These are phyloP conservation scores for Pseudocercospora macadamiae DNA, from an alignment of 2,329 filamentous ascomycete genomes.

Conservation along the genomic window DNA sequence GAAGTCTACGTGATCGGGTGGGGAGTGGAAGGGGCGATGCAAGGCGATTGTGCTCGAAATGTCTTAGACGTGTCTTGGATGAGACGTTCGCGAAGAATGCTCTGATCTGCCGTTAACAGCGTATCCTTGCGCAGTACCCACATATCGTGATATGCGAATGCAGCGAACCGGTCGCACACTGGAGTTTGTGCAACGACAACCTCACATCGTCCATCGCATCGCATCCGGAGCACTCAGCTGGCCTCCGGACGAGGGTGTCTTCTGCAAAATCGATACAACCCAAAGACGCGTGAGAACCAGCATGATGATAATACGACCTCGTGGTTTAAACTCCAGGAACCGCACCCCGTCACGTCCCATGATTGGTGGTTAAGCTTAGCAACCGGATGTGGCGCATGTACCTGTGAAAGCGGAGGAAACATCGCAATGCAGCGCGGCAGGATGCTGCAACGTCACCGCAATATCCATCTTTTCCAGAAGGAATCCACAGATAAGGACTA, in stretches of 20 bases:
- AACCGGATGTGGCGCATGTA: slow-evolving; percentile 2
- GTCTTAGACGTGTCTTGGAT: neutral
- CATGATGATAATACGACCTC: slow-evolving; percentile 1
- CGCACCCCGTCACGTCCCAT: neutral
- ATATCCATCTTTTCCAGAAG: neutral
- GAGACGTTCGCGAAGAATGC: neutral
- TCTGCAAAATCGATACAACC: neutral
- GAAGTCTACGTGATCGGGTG: neutral
- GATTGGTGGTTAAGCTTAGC: slow-evolving; percentile 3
- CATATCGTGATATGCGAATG: slow-evolving; percentile 3
- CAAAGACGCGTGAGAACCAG: slow-evolving; percentile 4
- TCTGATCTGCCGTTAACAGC: neutral
- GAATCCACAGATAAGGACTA: neutral
- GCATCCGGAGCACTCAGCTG: neutral
- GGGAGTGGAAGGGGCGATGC: neutral
- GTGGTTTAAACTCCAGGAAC: neutral
- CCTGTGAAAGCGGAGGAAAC: neutral
- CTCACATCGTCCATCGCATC: neutral
- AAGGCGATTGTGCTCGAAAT: slow-evolving; percentile 4
- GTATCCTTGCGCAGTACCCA: neutral
- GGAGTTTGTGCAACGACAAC: neutral
- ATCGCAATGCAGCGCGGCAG: neutral
- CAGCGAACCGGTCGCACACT: slow-evolving; percentile 1
- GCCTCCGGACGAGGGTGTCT: neutral
- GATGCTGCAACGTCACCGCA: slow-evolving; percentile 1